Evolutionary conservation across 1,284 basidiomycete genomes (phyloP).

Genomic region (Marasmius tenuissimus): DNA sequence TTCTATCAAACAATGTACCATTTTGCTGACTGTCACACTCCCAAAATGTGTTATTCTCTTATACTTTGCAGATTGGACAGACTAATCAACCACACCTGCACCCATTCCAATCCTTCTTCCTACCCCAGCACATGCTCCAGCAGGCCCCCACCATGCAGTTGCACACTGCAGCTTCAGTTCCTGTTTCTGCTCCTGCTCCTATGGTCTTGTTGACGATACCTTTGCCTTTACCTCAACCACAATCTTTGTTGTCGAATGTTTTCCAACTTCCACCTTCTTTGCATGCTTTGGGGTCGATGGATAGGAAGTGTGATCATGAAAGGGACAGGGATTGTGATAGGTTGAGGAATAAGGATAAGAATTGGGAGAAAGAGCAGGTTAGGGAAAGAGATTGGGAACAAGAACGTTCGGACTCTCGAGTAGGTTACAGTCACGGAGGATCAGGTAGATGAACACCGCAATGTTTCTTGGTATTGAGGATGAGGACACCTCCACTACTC

Average conservation of each 20-base stretch:
- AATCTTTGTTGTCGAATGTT: slow-evolving; percentile 7
- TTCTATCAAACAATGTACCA: too few species aligned
- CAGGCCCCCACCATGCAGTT: slow-evolving; percentile 11
- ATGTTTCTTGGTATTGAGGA: slow-evolving; percentile 10
- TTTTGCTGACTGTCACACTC: too few species aligned
- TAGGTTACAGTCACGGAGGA: not conserved
- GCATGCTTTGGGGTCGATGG: slow-evolving; percentile 13
- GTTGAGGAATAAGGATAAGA: not conserved
- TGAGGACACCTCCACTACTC: slow-evolving; percentile 25
- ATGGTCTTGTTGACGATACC: slow-evolving; percentile 15
- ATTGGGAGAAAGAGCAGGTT: not conserved
- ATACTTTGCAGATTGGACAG: not conserved
- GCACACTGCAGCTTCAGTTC: slow-evolving; percentile 5
- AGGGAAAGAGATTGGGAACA: not conserved
- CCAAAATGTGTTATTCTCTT: too few species aligned
- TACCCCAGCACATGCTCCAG: not conserved
- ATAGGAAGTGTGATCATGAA: not conserved
- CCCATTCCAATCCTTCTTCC: slow-evolving; percentile 12
- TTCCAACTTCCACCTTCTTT: slow-evolving; percentile 23
- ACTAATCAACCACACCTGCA: slow-evolving; percentile 5
- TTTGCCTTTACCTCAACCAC: slow-evolving; percentile 18
- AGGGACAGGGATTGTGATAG: not conserved
- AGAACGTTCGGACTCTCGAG: not conserved
- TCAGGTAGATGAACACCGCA: slow-evolving; percentile 6
- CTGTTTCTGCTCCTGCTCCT: slow-evolving; percentile 20